Conservation (phyloP, 2,329 filamentous ascomycete genomes). For the Pyrenochaeta sp. region DNA sequence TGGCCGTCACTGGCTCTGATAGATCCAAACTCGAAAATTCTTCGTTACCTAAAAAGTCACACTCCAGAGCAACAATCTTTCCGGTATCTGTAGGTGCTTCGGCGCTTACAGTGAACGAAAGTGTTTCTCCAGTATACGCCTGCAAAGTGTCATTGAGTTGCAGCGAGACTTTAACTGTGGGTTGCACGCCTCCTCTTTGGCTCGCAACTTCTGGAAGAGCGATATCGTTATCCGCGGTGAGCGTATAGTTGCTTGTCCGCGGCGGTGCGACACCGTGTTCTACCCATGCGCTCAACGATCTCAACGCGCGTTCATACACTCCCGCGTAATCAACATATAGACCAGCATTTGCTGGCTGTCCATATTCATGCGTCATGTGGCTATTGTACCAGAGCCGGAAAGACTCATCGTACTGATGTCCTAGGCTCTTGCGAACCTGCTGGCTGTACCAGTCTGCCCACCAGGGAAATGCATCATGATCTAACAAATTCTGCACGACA, state of each 20-base stretch:
- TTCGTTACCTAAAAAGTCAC: background rate
- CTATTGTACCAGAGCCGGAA: conserved; percentile 4
- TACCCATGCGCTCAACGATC: conserved; percentile 1
- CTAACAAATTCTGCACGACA: conserved; percentile 7
- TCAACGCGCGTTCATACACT: background rate
- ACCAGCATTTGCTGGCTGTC: background rate
- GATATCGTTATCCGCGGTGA: background rate
- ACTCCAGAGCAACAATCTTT: background rate
- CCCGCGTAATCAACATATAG: background rate
- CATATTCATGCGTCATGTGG: background rate
- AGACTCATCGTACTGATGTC: background rate
- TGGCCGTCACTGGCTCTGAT: background rate
- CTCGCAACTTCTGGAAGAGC: background rate
- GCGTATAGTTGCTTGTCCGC: background rate
- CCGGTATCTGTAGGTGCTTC: background rate
- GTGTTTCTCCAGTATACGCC: background rate
- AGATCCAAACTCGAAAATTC: background rate
- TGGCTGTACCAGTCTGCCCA: conserved; percentile 9
- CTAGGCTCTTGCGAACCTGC: conserved; percentile 2
- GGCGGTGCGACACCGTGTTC: background rate
- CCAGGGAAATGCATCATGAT: conserved; percentile 14
- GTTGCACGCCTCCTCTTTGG: background rate
- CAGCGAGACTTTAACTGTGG: background rate
- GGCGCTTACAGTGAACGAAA: background rate
- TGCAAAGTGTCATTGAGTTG: background rate